Conservation (phyloP, 306 rosid genomes). For the Castanea crenata region DNA sequence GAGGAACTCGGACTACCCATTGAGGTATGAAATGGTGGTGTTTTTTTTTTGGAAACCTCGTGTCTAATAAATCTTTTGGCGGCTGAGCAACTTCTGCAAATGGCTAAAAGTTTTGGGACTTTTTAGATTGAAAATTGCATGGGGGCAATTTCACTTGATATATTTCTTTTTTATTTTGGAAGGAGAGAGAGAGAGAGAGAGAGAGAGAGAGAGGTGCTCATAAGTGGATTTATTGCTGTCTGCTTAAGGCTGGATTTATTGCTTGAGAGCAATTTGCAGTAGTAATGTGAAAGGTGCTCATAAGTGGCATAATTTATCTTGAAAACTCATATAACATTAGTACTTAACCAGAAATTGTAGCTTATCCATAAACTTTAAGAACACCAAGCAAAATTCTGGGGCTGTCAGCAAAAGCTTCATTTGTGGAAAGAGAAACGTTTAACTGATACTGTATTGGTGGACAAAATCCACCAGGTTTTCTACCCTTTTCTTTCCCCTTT, state of each 20-base stretch:
- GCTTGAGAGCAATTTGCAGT: not conserved
- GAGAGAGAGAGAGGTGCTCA: no score
- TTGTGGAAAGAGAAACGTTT: not conserved
- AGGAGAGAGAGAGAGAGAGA: not conserved
- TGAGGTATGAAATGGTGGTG: constrained; percentile 47
- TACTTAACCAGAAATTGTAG: not conserved
- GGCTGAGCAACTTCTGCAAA: not conserved
- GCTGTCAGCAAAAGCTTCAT: not conserved
- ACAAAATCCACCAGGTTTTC: not conserved
- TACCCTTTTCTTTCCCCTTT: not conserved
- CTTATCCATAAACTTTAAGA: constrained; percentile 4
- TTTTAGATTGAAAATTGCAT: not conserved
- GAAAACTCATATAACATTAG: not conserved
- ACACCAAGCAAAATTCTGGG: not conserved
- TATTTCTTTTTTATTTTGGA: no score
- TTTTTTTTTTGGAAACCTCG: constrained; percentile 1
- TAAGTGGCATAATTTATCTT: not conserved
- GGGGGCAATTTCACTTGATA: no score
- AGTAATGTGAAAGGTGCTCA: not conserved
- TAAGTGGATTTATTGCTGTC: not conserved
- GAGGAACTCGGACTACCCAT: constrained; percentile 77
- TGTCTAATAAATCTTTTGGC: not conserved
- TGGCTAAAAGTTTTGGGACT: not conserved
- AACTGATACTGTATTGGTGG: not conserved
- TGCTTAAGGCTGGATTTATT: not conserved